These are phyloP conservation scores for Russula griseocarnosa DNA, from an alignment of 768 basidiomycete genomes.

Conservation along the genomic window DNA sequence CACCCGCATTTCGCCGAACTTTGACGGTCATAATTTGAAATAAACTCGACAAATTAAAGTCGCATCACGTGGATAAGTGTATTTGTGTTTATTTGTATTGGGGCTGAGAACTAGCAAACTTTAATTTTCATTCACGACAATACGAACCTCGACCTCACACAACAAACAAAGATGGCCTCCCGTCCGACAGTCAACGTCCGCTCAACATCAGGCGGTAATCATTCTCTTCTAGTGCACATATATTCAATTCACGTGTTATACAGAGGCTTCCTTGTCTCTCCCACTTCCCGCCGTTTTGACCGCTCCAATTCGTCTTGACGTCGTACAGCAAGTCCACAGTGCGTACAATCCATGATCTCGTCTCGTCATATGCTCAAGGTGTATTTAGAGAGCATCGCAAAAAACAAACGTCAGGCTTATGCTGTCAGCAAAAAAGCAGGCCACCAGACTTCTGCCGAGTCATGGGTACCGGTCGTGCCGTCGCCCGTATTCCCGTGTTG, in stretches of 20 bases:
- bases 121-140: slow-evolving; percentile 17
- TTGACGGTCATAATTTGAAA: too few relatives aligned
- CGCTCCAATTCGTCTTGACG: slow-evolving; percentile 97
- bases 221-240: neutral
- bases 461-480: slow-evolving; percentile 99
- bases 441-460: slow-evolving; percentile 98
- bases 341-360: slow-evolving; percentile 40
- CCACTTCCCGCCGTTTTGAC: slow-evolving; percentile 95
- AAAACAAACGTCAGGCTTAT: slow-evolving; percentile 97
- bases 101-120: slow-evolving; percentile 29
- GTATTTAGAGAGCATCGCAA: slow-evolving; percentile 84
- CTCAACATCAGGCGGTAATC: slow-evolving; percentile 67
- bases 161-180: slow-evolving; percentile 64
- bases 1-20: too few relatives aligned
- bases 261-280: slow-evolving; percentile 83
- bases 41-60: too few relatives aligned
- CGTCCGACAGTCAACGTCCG: slow-evolving; percentile 88
- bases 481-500: slow-evolving; percentile 99
- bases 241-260: slow-evolving; percentile 4
- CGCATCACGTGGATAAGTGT: neutral
- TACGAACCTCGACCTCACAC: neutral
- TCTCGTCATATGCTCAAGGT: neutral
- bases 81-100: slow-evolving; percentile 18
- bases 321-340: slow-evolving; percentile 99
- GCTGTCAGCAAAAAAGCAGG: slow-evolving; percentile 97